Evolutionary conservation across 139 green algal genomes (phyloP).

Genomic region (Chlamydomonas schloesseri): DNA sequence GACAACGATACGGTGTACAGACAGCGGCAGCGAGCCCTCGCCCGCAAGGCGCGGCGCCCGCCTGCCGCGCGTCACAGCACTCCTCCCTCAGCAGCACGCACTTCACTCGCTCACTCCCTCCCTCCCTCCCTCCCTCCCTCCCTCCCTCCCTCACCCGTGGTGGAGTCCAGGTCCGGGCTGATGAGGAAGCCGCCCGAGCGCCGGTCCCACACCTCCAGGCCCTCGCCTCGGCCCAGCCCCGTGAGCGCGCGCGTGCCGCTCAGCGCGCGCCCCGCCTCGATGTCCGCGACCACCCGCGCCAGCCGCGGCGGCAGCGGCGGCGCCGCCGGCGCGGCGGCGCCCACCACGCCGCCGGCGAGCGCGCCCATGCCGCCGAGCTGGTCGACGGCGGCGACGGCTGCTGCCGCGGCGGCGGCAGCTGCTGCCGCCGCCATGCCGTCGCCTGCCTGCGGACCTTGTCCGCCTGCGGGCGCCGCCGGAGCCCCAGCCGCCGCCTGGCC

Average conservation of each 20-base stretch:
- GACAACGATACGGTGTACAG: no score
- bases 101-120: no score
- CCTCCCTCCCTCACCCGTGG: constrained; percentile 6
- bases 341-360: background rate
- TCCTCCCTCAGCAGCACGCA: no score
- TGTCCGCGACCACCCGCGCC: background rate
- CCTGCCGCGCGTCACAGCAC: no score
- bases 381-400: background rate
- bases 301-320: constrained; percentile 1
- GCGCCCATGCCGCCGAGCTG: background rate
- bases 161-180: constrained; percentile 5
- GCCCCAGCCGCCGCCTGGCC: no score
- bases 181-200: background rate
- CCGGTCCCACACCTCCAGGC: constrained; percentile 29
- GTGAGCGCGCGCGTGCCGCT: background rate
- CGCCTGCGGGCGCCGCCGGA: no score
- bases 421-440: background rate
- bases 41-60: no score
- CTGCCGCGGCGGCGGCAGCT: background rate
- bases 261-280: background rate
- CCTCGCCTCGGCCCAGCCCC: background rate
- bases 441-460: no score
- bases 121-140: no score
- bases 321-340: background rate
- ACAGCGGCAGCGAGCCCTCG: no score